A percentile compares a stretch with the other conserved stretches of the same genome.
These are phyloP conservation scores for Scopulariopsis brevicaulis DNA, from an alignment of 2,329 filamentous ascomycete species.

Conservation along the genomic window DNA sequence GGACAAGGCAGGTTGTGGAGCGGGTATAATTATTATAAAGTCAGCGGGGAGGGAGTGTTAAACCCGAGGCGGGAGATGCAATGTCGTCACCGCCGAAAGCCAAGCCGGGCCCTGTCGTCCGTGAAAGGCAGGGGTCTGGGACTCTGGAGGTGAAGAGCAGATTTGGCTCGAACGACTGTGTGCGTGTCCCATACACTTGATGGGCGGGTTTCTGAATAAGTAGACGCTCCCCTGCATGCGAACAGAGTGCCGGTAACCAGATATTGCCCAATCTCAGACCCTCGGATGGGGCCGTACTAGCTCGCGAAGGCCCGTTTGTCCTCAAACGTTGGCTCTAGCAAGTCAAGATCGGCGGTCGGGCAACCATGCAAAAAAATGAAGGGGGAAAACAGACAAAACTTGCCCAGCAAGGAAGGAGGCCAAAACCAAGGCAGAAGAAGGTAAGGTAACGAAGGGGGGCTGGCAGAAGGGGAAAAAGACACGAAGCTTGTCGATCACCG, in stretches of 20 bases:
- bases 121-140: background rate
- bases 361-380: background rate
- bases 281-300: too few relatives aligned
- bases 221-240: too few relatives aligned
- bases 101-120: background rate
- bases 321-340: too few relatives aligned
- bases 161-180: background rate
- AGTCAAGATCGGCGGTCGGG: background rate
- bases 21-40: background rate
- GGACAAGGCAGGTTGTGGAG: background rate
- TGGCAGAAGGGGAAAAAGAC: background rate
- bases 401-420: background rate
- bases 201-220: too few relatives aligned
- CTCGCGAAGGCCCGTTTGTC: too few relatives aligned
- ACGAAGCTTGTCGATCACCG: background rate
- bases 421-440: background rate
- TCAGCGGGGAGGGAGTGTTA: background rate
- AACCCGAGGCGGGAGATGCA: background rate
- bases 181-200: background rate
- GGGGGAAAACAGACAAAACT: background rate
- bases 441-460: background rate
- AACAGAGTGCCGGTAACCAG: too few relatives aligned
- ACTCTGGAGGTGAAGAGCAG: background rate
- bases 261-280: too few relatives aligned
- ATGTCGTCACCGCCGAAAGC: background rate